These are phyloP conservation scores for Novymonas esmeraldas DNA, from an alignment of 208 protist species.

Conservation along the genomic window DNA sequence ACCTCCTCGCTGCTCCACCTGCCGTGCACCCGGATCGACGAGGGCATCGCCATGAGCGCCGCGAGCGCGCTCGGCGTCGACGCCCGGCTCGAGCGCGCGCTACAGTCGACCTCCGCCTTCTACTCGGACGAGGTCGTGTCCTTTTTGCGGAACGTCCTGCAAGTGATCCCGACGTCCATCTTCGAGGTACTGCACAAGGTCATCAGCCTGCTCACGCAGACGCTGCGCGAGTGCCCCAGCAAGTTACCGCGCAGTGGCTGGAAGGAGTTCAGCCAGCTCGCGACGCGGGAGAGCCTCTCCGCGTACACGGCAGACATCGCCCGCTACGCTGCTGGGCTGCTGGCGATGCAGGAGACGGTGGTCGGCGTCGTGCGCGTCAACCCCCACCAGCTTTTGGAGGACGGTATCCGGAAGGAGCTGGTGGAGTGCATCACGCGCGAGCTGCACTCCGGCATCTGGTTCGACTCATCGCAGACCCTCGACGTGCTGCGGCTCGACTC, in stretches of 20 bases:
- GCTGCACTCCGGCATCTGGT: constrained; percentile 73
- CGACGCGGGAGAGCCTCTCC: constrained; percentile 87
- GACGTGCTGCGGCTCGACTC: constrained; percentile 61
- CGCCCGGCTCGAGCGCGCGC: constrained; percentile 61
- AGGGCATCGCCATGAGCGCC: constrained; percentile 37
- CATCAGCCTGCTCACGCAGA: constrained; percentile 91
- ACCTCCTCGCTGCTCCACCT: constrained; percentile 95
- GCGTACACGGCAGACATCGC: constrained; percentile 91
- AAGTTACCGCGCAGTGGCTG: constrained; percentile 69
- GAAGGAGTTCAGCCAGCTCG: constrained; percentile 91
- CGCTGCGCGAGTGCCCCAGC: constrained; percentile 77
- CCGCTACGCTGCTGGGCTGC: constrained; percentile 96
- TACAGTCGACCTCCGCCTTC: constrained; percentile 93
- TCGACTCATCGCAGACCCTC: constrained; percentile 45
- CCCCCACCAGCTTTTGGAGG: constrained; percentile 96
- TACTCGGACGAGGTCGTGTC: constrained; percentile 92
- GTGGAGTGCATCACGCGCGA: constrained; percentile 80
- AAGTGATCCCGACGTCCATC: constrained; percentile 96
- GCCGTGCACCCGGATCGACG: constrained; percentile 94
- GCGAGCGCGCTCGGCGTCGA: constrained; percentile 44
- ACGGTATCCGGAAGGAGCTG: constrained; percentile 96
- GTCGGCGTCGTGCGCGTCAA: constrained; percentile 97
- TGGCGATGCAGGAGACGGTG: constrained; percentile 98
- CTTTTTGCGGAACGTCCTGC: constrained; percentile 95
- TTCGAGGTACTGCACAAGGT: constrained; percentile 96